A percentile compares a stretch with the other conserved stretches of the same genome.
Evolutionary conservation across 2,329 filamentous ascomycete species (phyloP).

Genomic region (Apiospora phragmitis): DNA sequence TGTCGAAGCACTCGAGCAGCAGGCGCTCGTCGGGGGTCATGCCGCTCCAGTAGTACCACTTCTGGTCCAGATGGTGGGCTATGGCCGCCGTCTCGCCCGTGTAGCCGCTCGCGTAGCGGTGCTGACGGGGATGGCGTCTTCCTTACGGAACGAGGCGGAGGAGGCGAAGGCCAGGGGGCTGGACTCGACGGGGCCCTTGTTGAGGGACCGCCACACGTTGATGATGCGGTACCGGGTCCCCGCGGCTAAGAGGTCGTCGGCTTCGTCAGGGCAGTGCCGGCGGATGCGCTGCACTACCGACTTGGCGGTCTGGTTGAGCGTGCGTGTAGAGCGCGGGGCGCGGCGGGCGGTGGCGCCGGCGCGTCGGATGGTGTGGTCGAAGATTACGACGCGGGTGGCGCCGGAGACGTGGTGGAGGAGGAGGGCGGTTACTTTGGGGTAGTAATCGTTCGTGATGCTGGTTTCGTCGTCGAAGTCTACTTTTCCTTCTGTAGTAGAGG

Average conservation of each 20-base stretch:
- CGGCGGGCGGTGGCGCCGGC: conserved; percentile 58
- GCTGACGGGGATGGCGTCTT: conserved; percentile 71
- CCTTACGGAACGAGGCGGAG: conserved; percentile 58
- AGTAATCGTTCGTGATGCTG: conserved; percentile 72
- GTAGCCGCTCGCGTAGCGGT: conserved; percentile 68
- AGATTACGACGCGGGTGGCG: conserved; percentile 67
- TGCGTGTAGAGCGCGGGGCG: conserved; percentile 73
- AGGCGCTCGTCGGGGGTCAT: conserved; percentile 74
- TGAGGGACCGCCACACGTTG: conserved; percentile 79
- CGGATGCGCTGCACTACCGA: conserved; percentile 68
- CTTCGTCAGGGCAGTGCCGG: conserved; percentile 65
- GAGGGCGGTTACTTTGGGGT: conserved; percentile 78
- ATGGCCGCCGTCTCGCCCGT: conserved; percentile 76
- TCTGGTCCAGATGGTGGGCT: conserved; percentile 57
- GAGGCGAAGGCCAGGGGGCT: conserved; percentile 70
- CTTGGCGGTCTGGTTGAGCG: conserved; percentile 75
- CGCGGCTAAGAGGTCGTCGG: conserved; percentile 58
- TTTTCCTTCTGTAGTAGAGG: conserved; percentile 32
- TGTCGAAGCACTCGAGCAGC: conserved; percentile 79
- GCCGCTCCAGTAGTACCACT: conserved; percentile 80
- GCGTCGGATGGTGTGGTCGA: conserved; percentile 87
- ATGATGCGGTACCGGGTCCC: conserved; percentile 74
- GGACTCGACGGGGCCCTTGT: conserved; percentile 59
- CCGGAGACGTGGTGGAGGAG: conserved; percentile 69
- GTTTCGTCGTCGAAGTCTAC: conserved; percentile 67